Conservation (phyloP, 768 basidiomycete genomes). For the Hydnum rufescens region DNA sequence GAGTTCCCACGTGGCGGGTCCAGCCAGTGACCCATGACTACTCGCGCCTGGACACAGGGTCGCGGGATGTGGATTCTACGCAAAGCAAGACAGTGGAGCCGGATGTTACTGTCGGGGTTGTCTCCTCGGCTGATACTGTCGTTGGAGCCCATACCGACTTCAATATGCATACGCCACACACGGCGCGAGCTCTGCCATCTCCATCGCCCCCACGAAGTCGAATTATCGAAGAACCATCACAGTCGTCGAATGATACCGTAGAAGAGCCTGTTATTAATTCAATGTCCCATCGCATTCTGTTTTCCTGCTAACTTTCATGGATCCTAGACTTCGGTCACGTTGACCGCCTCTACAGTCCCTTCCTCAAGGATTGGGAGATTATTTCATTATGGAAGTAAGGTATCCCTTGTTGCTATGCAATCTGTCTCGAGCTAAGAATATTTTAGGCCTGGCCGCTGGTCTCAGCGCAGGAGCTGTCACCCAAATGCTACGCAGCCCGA, state of each 20-base stretch:
- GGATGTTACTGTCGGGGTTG: not conserved
- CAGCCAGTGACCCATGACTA: too few species aligned
- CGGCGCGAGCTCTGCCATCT: not conserved
- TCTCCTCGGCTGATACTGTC: not conserved
- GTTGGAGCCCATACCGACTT: not conserved
- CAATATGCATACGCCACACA: not conserved
- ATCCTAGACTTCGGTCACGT: slow-evolving; percentile 16
- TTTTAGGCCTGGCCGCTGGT: slow-evolving; percentile 74
- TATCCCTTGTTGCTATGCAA: not conserved
- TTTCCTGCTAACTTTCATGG: too few species aligned
- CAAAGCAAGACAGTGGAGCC: not conserved
- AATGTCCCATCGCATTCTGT: too few species aligned
- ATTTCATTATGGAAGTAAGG: slow-evolving; percentile 82
- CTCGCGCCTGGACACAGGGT: not conserved
- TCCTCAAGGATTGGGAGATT: slow-evolving; percentile 74
- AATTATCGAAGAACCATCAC: not conserved
- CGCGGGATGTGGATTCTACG: not conserved
- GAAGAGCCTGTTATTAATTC: too few species aligned
- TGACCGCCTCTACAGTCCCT: slow-evolving; percentile 61
- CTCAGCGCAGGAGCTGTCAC: slow-evolving; percentile 77
- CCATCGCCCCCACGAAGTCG: not conserved
- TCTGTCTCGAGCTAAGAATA: not conserved
- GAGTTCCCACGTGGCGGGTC: too few species aligned
- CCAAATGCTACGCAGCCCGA: slow-evolving; percentile 57
- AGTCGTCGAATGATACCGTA: too few species aligned